Percentiles rank a stretch among this genome's conserved stretches.
Evolutionary conservation across 2,329 filamentous ascomycete species (phyloP).

Genomic region (Pseudogymnoascus verrucosus): DNA sequence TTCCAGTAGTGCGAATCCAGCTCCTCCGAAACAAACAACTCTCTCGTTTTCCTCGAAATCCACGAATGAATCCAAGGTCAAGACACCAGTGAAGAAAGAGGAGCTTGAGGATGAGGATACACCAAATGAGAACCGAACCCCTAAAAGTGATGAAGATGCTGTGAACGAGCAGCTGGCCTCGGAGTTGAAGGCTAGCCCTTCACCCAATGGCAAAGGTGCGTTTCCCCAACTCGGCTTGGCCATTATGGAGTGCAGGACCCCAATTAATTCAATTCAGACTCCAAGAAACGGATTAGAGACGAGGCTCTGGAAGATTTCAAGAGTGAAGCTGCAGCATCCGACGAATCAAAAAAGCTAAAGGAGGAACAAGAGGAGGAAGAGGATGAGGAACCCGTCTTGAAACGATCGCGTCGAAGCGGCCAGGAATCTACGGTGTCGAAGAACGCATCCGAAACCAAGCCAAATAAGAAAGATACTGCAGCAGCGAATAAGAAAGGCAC

Average conservation of each 20-base stretch:
- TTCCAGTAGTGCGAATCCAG: slow-evolving; percentile 45
- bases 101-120: slow-evolving; percentile 22
- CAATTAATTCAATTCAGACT: not conserved
- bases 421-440: slow-evolving; percentile 28
- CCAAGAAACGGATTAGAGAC: slow-evolving; percentile 11
- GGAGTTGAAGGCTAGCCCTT: slow-evolving; percentile 37
- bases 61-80: slow-evolving; percentile 20
- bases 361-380: slow-evolving; percentile 36
- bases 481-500: slow-evolving; percentile 9
- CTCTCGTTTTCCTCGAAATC: slow-evolving; percentile 63
- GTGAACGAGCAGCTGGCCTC: slow-evolving; percentile 30
- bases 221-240: not conserved
- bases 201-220: slow-evolving; percentile 14
- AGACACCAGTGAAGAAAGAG: slow-evolving; percentile 26
- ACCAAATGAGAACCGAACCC: slow-evolving; percentile 8
- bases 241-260: not conserved
- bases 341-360: slow-evolving; percentile 23
- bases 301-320: slow-evolving; percentile 23
- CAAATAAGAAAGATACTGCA: slow-evolving; percentile 32
- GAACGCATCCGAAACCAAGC: slow-evolving; percentile 21
- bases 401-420: slow-evolving; percentile 38
- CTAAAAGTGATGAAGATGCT: slow-evolving; percentile 30
- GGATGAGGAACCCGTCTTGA: slow-evolving; percentile 52
- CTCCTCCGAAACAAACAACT: slow-evolving; percentile 67
- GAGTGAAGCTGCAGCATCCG: slow-evolving; percentile 21